Evolutionary conservation across 345 rosid species (phyloP).

Genomic region (Acer yangbiense): DNA sequence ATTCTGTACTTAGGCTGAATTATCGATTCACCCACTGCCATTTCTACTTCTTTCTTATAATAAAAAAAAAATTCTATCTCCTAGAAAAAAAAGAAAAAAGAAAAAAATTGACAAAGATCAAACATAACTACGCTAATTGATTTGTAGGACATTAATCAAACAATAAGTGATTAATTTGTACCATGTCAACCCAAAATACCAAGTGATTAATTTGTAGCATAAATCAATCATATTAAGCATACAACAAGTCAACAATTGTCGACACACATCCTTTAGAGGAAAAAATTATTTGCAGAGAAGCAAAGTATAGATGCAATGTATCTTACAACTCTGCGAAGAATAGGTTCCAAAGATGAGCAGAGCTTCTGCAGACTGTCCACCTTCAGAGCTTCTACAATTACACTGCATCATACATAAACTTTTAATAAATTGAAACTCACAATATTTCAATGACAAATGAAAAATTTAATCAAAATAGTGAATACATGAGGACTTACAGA

Average conservation of each 20-base stretch:
- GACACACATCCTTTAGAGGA: background rate
- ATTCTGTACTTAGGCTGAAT: background rate
- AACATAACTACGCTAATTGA: background rate
- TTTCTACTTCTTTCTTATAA: background rate
- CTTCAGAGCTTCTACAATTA: conserved; percentile 96
- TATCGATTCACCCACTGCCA: background rate
- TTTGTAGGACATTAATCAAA: background rate
- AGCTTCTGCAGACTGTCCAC: conserved; percentile 95
- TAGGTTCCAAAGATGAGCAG: conserved; percentile 95
- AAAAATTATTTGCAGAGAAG: background rate
- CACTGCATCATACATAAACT: conserved; percentile 46
- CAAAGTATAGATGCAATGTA: conserved; percentile 12
- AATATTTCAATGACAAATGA: background rate
- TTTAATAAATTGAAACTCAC: background rate
- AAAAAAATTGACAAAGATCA: background rate
- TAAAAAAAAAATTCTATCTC: background rate
- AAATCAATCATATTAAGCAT: no score
- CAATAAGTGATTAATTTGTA: background rate
- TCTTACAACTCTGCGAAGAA: conserved; percentile 97
- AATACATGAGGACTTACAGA: background rate
- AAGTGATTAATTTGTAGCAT: no score
- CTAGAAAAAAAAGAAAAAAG: no score
- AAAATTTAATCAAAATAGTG: background rate
- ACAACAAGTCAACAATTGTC: background rate
- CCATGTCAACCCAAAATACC: no score